Base-by-base conservation (phyloP, 2,329 filamentous ascomycete species). In the Elsinoe australis region DNA sequence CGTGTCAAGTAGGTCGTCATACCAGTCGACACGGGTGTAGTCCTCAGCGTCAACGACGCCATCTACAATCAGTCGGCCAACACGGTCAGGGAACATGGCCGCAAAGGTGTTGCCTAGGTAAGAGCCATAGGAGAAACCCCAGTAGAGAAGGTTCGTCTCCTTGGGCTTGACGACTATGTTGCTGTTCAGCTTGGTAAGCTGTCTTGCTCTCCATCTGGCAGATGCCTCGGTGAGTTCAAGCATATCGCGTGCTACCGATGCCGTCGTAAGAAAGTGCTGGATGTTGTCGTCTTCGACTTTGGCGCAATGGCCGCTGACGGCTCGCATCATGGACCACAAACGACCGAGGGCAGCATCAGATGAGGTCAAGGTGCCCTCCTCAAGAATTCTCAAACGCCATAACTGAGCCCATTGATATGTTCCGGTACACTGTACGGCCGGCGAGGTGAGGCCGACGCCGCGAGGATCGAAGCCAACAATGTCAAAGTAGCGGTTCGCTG, bases 41-140 rank as follows among this genome's bases (percentile, higher is more conserved):
- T 61, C 66, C 51, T 63, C 56, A 1, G 62, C 57, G 48, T 71
- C 67, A 2, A 71, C 67, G 3, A 74, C 68, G 3, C 70, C 71
- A 52, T 75, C 72, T 1, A 75, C 56, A 5, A 66, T 58, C 31
- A 68, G 53, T n/a, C 61, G 56, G 0, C 59, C 59, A 7, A 69
- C 59, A 1, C 63, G 52, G 14, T 63, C 58, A 5, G 66, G 67
- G 48, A 64, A 69, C 61, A 70, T 63, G 0, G 64, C 61, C 12
- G 67, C 65, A 44, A 67, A 70, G 0, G 66, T 67, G 44, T 62
- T 58, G 1, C 67, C 67, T 0, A 68, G 60, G 22, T 68, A 63
- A 0, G 71, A 70, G 1, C 73, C 73, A 45, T 75, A 75, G 5
- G 66, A 70, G 49, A 73, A 65, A 2, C 72, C 72, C 58, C 45